phyloP scores from a whole-genome alignment of 257 asterid genomes.

The Lycium barbarum region DNA sequence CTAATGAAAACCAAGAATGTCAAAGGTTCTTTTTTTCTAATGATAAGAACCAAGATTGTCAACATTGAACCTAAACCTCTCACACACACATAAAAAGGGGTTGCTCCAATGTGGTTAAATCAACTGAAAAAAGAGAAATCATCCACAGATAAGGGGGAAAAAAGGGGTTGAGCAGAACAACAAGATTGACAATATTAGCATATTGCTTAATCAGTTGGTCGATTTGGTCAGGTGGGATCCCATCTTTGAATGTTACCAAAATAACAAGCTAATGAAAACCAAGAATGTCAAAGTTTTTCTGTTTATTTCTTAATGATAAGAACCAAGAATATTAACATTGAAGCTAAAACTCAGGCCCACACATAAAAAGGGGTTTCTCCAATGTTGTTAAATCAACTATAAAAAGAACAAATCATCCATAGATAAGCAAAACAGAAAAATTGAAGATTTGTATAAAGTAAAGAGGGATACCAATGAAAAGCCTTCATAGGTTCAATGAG shows the following conservation, averaged over 20 bases:
- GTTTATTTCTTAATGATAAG: too few species aligned
- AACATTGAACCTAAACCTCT: not conserved
- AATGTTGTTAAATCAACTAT: too few species aligned
- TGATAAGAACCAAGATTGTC: not conserved
- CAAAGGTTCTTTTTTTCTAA: slow-evolving; percentile 47
- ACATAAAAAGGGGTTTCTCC: too few species aligned
- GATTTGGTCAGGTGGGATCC: slow-evolving; percentile 56
- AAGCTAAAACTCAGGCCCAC: too few species aligned
- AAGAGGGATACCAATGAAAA: slow-evolving; percentile 65
- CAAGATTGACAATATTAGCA: slow-evolving; percentile 78
- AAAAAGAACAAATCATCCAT: too few species aligned
- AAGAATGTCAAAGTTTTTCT: too few species aligned
- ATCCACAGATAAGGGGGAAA: not conserved
- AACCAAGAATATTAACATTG: too few species aligned
- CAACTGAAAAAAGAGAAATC: not conserved
- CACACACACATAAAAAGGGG: not conserved
- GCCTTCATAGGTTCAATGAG: slow-evolving; percentile 76
- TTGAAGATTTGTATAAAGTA: too few species aligned
- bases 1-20: slow-evolving; percentile 28
- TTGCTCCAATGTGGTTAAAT: not conserved
- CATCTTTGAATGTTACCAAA: slow-evolving; percentile 57
- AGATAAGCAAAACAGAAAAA: too few species aligned
- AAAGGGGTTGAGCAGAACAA: slow-evolving; percentile 25
- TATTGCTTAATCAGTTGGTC: slow-evolving; percentile 58
- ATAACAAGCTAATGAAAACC: too few species aligned